Base-by-base conservation (phyloP, 768 basidiomycete species). In the Leccinum imitatum region DNA sequence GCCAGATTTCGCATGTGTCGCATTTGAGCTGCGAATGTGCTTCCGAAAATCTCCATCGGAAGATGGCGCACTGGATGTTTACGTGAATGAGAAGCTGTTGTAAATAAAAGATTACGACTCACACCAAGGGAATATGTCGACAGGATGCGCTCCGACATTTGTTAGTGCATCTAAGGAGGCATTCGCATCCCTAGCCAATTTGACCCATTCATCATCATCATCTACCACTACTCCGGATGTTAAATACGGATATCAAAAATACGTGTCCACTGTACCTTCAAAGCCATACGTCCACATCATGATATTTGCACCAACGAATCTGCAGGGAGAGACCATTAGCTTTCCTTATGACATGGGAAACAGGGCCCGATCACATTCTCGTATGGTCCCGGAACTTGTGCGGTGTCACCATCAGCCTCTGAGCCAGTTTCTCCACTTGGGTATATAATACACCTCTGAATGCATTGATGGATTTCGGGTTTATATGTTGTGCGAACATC, bases 101-200 rank as follows among this genome's bases (percentile, higher is more conserved):
- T 23, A 8, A 17, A n/a, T 27, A 10, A 15, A 21, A 46, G 3
- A 11, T 5, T 13, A 44, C 8, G 15, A 31, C 52, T 13, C n/a
- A 58, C 58, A 31, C 52, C 58, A 58, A 53, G 57, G 57, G 31
- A 58, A 58, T 46, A 58, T 53, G 31, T 58, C 57, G 21, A 58
- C 57, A 35, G 57, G 57, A 53, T 58, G 57, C 10, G 57, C 57
- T 23, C 57, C 57, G 31, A 58, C 57, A 11, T 58, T 58, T 3
- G 44, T 47, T 17, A 58, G 21, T n/a, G 52, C 57, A 9, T 53
- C 57, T 10, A 58, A 47, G 21, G 57, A 58, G 3, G 57, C 52
- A 17, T 58, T 58, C 21, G 57, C 23, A 23, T 58, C 57, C 10
- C 57, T n/a, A 23, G 57, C 57, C 17, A 58, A 47, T 35, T 46